Base-by-base conservation (phyloP, 148 eudicot genomes). In the Nepenthes gracilis region DNA sequence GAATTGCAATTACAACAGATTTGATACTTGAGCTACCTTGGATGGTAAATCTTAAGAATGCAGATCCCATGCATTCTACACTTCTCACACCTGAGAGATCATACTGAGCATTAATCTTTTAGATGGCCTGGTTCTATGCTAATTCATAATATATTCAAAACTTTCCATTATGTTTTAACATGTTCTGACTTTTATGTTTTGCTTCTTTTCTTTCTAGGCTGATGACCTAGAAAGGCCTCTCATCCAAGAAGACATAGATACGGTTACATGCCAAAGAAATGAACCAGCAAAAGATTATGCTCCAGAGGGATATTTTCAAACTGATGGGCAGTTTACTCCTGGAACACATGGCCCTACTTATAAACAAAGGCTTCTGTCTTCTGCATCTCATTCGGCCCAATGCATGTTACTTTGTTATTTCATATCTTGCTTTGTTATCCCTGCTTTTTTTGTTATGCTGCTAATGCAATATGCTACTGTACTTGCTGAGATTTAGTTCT, bases 191-290 rank as follows among this genome's bases (percentile, higher is more conserved):
- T 36, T 35, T 61, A 7, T 68, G 9, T 48, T 51, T 15, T 50
- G 58, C 36, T 38, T 56, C 62, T 6, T 60, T 54, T 33, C 33
- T 47, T 9, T 71, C 57, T 66, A 88, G 96, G 83, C 48, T 70
- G 89, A 93, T 72, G 99, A 88, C 66, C 58, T 92, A 65, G 96
- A 93, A 80, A 79, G 83, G 67, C 99, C 96, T 62, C 88, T 93
- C 70, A 71, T 86, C 60, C 72, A 71, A 3, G 96, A 83, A 59
- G 96, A 84, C 68, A 61, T 55, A 36, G 61, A 61, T 65, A 57
- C 50, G 57, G 65, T 57, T 47, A 75, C 78, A 56, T 70, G 61
- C 67, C 80, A 67, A 60, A 67, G 14, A 38, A 73, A 60, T 68
- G 94, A 85, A 33, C 62, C 75, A 62, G 40, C 72, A 43, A 68